Evolutionary conservation across 108 stramenopile species (phyloP).

Genomic region (Hondaea fermentalgiana): DNA sequence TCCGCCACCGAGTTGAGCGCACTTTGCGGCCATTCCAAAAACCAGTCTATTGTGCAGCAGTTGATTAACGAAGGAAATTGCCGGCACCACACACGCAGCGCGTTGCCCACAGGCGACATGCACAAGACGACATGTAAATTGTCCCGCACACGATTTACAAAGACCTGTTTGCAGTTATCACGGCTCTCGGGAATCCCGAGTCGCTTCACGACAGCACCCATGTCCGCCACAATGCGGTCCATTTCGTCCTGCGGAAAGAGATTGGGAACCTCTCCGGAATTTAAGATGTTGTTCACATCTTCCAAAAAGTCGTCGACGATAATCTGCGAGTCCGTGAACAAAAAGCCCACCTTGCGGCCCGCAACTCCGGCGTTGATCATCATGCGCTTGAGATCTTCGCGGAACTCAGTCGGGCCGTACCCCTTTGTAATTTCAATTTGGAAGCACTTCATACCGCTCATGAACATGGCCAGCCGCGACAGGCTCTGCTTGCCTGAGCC

Average conservation of each 20-base stretch:
- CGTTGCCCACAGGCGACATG: conserved; percentile 49
- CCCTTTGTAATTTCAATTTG: conserved; percentile 52
- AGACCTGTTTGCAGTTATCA: conserved; percentile 21
- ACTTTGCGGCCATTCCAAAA: conserved; percentile 52
- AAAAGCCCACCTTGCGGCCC: conserved; percentile 39
- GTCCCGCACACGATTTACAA: conserved; percentile 33
- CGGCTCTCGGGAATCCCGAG: neutral
- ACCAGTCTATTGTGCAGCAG: conserved; percentile 61
- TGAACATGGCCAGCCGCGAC: conserved; percentile 46
- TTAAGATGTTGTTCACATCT: conserved; percentile 52
- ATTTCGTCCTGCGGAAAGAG: conserved; percentile 49
- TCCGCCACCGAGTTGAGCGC: conserved; percentile 44
- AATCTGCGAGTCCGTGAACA: conserved; percentile 47
- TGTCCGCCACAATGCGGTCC: conserved; percentile 37
- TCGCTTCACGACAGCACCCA: neutral
- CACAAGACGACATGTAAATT: conserved; percentile 53
- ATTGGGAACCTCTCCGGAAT: conserved; percentile 52
- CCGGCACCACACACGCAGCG: conserved; percentile 48
- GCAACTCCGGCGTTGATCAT: conserved; percentile 47
- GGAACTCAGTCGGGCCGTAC: conserved; percentile 44
- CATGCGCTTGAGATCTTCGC: conserved; percentile 42
- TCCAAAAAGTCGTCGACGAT: conserved; percentile 50
- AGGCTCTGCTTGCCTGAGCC: conserved; percentile 48
- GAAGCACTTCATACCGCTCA: conserved; percentile 33
- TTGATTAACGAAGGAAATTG: conserved; percentile 53